These are phyloP conservation scores for Typha latifolia DNA, from an alignment of 176 grass and related monocot genomes.

Conservation along the genomic window DNA sequence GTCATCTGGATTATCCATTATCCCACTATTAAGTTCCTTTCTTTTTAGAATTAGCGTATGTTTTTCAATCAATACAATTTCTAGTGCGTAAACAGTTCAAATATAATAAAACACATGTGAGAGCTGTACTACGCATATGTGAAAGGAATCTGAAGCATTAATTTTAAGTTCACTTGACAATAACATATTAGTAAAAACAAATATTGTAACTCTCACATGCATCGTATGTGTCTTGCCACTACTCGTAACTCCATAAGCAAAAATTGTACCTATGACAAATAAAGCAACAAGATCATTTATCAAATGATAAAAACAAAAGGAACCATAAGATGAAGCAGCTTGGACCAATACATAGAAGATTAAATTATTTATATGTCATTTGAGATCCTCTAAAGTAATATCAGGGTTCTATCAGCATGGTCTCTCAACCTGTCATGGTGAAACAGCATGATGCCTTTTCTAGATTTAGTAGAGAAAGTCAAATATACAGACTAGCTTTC, in stretches of 20 bases:
- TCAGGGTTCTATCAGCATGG: too few species aligned
- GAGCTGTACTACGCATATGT: not conserved
- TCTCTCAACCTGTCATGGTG: too few species aligned
- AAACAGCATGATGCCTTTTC: too few species aligned
- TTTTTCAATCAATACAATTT: too few species aligned
- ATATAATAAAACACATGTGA: not conserved
- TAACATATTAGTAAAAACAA: not conserved
- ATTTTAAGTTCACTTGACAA: not conserved
- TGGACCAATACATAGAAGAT: not conserved
- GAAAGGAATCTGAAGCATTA: not conserved
- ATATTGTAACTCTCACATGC: constrained; percentile 57
- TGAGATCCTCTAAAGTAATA: too few species aligned
- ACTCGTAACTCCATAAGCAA: constrained; percentile 99
- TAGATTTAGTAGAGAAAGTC: too few species aligned
- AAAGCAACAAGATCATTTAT: constrained; percentile 14
- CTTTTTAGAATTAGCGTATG: too few species aligned
- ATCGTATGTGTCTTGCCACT: constrained; percentile 99
- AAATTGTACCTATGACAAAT: constrained; percentile 76
- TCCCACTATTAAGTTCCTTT: too few species aligned
- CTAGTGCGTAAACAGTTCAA: not conserved
- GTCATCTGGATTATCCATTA: too few species aligned
- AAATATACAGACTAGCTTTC: too few species aligned
- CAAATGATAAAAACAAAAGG: not conserved
- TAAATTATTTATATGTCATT: not conserved
- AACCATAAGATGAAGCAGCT: not conserved